Base-by-base conservation (phyloP, 2,329 filamentous ascomycete genomes). In the Zymoseptoria brevis region DNA sequence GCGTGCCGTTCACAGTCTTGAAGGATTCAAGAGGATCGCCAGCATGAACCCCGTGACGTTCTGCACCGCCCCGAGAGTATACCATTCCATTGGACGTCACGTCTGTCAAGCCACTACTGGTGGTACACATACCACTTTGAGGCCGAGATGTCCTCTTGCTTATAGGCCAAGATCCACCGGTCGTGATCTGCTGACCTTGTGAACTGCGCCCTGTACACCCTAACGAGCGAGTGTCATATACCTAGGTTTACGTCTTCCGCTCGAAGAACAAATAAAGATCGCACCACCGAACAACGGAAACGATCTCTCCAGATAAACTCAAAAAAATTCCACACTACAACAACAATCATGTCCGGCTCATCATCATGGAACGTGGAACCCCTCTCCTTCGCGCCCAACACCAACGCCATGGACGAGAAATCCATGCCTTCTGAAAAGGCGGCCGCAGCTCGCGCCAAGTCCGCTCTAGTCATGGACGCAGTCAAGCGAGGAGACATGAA, bases 401-500 rank as follows among this genome's bases (percentile, higher is more conserved):
- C 66, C 29, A 64, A 67, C 49, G 63, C 61, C 13, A 61, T 67
- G 51, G 60, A 69, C 54, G 41, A 35, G 4, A 29, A 63, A 24
- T 56, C 54, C 49, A 70, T 70, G 67, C 62, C 67, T 3, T 65
- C 62, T 13, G 57, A 64, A 9, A 57, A 66, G 56, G 67, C 67
- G 1, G 63, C 62, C 24, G 61, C 62, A 8, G 68, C 68, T 4
- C 58, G 68, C 22, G 56, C 57, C 2, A 64, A 61, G 50, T 56
- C 64, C 11, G 62, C 60, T 4, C 63, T 65, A 53, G 58, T 69
- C 59, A 70, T 69, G 64, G 66, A 60, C 16, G 65, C 66, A 13
- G 49, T 69, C 53, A 67, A 61, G 55, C 64, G 60, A n/a, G 66
- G 66, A 48, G 64, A 68, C 29, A 60, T 60, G 5, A 67, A 66